Evolutionary conservation across 768 basidiomycete genomes (phyloP).

Genomic region (Pleurotus ostreatus): DNA sequence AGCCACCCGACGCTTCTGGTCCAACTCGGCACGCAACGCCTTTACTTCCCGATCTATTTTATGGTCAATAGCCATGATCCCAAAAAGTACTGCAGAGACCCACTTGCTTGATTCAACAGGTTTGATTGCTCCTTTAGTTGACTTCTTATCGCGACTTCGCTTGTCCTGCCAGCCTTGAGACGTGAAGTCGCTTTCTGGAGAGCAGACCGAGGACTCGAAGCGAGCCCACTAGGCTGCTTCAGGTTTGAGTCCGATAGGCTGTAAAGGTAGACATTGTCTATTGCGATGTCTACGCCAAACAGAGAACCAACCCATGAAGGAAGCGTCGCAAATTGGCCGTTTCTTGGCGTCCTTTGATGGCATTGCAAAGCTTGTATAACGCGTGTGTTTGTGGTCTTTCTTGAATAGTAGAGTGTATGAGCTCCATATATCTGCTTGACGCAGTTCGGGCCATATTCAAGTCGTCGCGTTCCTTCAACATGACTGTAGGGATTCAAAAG

Average conservation of each 20-base stretch:
- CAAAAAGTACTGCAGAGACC: not conserved
- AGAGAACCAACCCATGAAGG: not conserved
- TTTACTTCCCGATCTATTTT: not conserved
- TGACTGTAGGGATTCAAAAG: too few relatives aligned
- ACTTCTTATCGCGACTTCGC: not conserved
- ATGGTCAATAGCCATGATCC: not conserved
- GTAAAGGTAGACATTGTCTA: not conserved
- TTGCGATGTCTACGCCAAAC: not conserved
- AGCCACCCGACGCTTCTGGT: not conserved
- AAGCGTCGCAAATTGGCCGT: not conserved
- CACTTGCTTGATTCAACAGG: not conserved
- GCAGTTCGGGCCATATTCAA: not conserved
- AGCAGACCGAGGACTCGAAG: not conserved
- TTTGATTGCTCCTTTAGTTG: not conserved
- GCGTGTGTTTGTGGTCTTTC: not conserved
- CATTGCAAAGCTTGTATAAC: not conserved
- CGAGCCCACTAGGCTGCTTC: not conserved
- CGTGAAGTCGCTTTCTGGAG: conserved; percentile 6
- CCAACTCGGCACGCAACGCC: not conserved
- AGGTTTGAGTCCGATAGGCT: not conserved
- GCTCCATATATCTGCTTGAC: not conserved
- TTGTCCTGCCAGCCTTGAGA: not conserved
- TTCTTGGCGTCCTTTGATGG: conserved; percentile 1
- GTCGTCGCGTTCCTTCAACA: too few relatives aligned
- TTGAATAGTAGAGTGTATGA: not conserved